Conservation (phyloP, 2,329 filamentous ascomycete species). For the Dactylellina cionopaga region DNA sequence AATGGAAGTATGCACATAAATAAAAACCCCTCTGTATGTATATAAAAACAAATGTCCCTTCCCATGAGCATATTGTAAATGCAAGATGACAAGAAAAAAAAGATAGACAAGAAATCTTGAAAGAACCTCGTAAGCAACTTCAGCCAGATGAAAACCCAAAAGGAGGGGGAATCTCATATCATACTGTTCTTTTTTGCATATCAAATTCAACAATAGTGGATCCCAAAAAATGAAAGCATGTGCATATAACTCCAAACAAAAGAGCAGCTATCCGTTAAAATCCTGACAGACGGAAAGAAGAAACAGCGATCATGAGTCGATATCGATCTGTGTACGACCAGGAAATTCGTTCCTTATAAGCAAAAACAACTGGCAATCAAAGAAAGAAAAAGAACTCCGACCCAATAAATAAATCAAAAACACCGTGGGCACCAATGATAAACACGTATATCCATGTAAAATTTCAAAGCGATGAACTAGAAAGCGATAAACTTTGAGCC, state of each 20-base stretch:
- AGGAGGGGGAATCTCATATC: neutral
- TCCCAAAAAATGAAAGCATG: neutral
- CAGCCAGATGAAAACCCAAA: neutral
- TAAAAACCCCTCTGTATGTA: slow-evolving; percentile 3
- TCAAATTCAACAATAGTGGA: neutral
- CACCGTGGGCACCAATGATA: slow-evolving; percentile 19
- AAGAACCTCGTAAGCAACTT: too few relatives aligned
- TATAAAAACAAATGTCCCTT: slow-evolving; percentile 1
- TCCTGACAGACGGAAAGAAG: slow-evolving; percentile 6
- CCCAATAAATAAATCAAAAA: slow-evolving; percentile 2
- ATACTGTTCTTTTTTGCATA: slow-evolving; percentile 5
- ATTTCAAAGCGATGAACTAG: neutral
- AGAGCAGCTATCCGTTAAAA: slow-evolving; percentile 13
- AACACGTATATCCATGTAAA: slow-evolving; percentile 31
- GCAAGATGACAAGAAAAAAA: slow-evolving; percentile 2
- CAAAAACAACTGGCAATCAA: slow-evolving; percentile 4
- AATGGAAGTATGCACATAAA: neutral
- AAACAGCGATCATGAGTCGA: neutral
- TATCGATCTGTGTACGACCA: neutral
- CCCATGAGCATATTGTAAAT: slow-evolving; percentile 1
- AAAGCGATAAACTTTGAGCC: neutral
- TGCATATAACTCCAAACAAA: slow-evolving; percentile 21
- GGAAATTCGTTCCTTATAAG: neutral
- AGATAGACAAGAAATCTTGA: slow-evolving; percentile 27
- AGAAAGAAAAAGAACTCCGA: slow-evolving; percentile 17